Evolutionary conservation across 2,329 filamentous ascomycete species (phyloP).

Genomic region (Aspergillus caelatus): DNA sequence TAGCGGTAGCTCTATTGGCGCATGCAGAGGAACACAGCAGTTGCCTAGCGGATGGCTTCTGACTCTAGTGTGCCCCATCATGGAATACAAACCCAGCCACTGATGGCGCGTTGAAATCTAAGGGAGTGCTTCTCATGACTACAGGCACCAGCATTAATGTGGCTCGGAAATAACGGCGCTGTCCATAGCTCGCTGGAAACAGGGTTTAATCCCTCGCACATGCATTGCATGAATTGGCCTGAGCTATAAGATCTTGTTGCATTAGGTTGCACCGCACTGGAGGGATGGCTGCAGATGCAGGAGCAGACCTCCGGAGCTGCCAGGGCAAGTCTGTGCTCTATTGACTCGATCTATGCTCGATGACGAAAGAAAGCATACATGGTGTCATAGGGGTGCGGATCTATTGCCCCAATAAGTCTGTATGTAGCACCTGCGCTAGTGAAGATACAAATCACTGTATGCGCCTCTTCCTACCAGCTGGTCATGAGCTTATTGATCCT

Average conservation of each 20-base stretch:
- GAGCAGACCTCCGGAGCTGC: not conserved
- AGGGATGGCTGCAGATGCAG: not conserved
- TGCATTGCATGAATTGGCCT: not conserved
- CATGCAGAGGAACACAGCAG: not conserved
- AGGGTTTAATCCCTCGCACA: not conserved
- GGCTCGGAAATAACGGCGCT: not conserved
- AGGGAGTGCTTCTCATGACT: not conserved
- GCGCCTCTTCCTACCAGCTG: not conserved
- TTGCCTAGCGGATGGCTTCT: not conserved
- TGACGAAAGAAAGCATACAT: not conserved
- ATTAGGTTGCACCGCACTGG: not conserved
- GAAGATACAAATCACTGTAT: not conserved
- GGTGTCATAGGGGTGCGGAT: not conserved
- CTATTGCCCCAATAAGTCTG: not conserved
- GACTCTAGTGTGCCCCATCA: not conserved
- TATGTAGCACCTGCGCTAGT: not conserved
- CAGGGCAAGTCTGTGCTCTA: conserved; percentile 9
- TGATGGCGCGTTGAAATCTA: not conserved
- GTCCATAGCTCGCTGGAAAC: not conserved
- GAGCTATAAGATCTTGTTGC: conserved; percentile 4
- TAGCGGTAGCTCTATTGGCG: not conserved
- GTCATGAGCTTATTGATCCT: conserved; percentile 4
- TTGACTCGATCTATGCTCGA: not conserved
- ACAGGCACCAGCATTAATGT: not conserved
- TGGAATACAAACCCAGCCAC: conserved; percentile 4